phyloP scores from a whole-genome alignment of 1,284 basidiomycete genomes.

The Ceratobasidium sp. region DNA sequence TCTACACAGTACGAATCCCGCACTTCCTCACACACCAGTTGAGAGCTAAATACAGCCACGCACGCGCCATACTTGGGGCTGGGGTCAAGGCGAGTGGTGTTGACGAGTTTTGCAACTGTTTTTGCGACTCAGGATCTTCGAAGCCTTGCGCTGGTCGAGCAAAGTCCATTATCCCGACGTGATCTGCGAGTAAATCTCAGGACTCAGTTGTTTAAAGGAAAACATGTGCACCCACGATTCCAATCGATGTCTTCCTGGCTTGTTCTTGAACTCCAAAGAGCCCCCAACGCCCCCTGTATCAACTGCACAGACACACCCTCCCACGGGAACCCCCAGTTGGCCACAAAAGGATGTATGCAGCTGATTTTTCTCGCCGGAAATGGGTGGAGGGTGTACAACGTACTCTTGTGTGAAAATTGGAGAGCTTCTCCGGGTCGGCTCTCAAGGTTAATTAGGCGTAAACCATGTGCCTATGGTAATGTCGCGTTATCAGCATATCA shows the following conservation, averaged over 20 bases:
- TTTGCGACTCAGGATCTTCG: too few relatives aligned
- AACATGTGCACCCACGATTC: too few relatives aligned
- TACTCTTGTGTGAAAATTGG: neutral
- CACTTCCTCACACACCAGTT: too few relatives aligned
- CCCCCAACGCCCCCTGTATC: slow-evolving; percentile 23
- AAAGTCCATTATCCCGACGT: slow-evolving; percentile 12
- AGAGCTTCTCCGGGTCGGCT: slow-evolving; percentile 8
- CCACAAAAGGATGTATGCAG: slow-evolving; percentile 14
- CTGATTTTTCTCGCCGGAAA: slow-evolving; percentile 2
- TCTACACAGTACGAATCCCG: too few relatives aligned
- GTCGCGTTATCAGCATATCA: too few relatives aligned
- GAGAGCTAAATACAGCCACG: too few relatives aligned
- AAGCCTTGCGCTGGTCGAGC: neutral
- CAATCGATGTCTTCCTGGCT: too few relatives aligned
- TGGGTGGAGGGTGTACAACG: slow-evolving; percentile 6
- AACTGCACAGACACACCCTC: slow-evolving; percentile 26
- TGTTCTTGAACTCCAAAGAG: neutral
- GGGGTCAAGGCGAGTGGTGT: too few relatives aligned
- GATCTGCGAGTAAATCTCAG: too few relatives aligned
- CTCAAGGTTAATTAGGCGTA: slow-evolving; percentile 19
- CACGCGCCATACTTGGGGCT: too few relatives aligned
- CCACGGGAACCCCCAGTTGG: neutral
- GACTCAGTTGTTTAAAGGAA: too few relatives aligned
- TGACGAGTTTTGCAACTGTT: too few relatives aligned
- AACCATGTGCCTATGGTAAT: neutral